Base-by-base conservation (phyloP, 345 rosid species). In the Eucalyptus paniculata region DNA sequence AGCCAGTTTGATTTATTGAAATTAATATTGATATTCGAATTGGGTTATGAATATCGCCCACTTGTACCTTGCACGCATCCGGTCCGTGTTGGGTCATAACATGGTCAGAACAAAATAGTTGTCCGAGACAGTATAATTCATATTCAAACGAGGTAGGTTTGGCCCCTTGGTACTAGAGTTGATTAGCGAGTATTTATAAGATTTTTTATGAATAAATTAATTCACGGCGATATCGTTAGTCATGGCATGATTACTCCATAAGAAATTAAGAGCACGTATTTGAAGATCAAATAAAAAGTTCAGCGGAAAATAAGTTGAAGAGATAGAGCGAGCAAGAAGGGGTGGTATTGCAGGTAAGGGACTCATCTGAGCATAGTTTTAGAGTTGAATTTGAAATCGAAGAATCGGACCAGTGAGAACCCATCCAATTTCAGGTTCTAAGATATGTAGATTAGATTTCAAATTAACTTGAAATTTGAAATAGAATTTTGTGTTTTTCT, bases 401-500 rank as follows among this genome's bases (percentile, higher is more conserved):
- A 19, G 23, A 19, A 53, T 7, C 1, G 9, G 9, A 53, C 9
- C 10, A 3, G 1, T 51, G 56, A 53, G 10, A 19, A 19, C 4
- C 10, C 5, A 0, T 53, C 2, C 2, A 53, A 3, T 19, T 53
- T 21, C 0, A 21, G 0, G 5, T 53, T 51, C 1, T 17, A 51
- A 51, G 8, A 51, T 51, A 51, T 51, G 4, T 51, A 51, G 8
- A 17, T 17, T 51, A 19, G 5, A 53, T 53, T 19, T 53, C 0
- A 53, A 19, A 53, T 8, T 4, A 53, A 53, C 58, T 8, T 21
- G 58, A 21, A 53, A 53, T 0, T 4, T 53, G 2, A 0, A 21
- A 53, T 53, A 53, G 11, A 53, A 53, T 21, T 19, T 8, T 53
- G 58, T 8, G 5, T 53, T 53, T 53, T 21, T 53, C 26, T 53